A percentile compares a stretch with the other conserved stretches of the same genome.
These are phyloP conservation scores for Aspergillus bombycis DNA, from an alignment of 2,329 filamentous ascomycete species.

Conservation along the genomic window DNA sequence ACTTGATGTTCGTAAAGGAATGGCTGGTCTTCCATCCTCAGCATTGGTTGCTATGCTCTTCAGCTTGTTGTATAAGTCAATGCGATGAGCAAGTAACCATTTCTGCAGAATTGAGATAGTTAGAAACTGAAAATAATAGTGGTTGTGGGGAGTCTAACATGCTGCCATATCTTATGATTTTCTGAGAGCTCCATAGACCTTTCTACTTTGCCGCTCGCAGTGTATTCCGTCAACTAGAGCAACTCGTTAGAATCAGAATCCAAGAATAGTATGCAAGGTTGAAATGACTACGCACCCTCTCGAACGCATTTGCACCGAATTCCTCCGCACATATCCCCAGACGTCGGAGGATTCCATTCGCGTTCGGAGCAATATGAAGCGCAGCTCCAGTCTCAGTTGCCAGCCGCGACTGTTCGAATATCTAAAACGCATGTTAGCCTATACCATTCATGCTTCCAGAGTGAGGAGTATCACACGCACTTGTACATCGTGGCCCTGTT, in stretches of 20 bases:
- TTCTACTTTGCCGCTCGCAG: background rate
- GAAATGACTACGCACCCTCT: background rate
- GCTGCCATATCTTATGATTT: background rate
- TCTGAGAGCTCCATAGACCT: background rate
- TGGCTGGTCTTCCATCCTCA: background rate
- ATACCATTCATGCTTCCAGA: background rate
- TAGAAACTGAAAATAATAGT: background rate
- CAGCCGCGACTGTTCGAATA: slow-evolving; percentile 59
- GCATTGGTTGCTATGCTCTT: slow-evolving; percentile 43
- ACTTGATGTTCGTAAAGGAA: background rate
- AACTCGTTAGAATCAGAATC: background rate
- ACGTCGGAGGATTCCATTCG: slow-evolving; percentile 57
- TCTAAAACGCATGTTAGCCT: slow-evolving; percentile 29
- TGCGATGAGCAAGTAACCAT: slow-evolving; percentile 56
- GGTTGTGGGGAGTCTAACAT: background rate
- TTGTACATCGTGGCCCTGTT: slow-evolving; percentile 52
- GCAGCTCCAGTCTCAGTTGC: slow-evolving; percentile 61
- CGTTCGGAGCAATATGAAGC: slow-evolving; percentile 62
- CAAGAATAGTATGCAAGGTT: background rate
- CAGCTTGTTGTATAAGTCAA: slow-evolving; percentile 54
- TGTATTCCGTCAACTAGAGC: background rate
- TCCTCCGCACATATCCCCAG: slow-evolving; percentile 40
- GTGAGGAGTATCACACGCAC: background rate
- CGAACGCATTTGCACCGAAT: slow-evolving; percentile 2
- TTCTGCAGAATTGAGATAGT: slow-evolving; percentile 19